Conservation (phyloP, 106 monocot genomes). For the Gastrodia elata region DNA sequence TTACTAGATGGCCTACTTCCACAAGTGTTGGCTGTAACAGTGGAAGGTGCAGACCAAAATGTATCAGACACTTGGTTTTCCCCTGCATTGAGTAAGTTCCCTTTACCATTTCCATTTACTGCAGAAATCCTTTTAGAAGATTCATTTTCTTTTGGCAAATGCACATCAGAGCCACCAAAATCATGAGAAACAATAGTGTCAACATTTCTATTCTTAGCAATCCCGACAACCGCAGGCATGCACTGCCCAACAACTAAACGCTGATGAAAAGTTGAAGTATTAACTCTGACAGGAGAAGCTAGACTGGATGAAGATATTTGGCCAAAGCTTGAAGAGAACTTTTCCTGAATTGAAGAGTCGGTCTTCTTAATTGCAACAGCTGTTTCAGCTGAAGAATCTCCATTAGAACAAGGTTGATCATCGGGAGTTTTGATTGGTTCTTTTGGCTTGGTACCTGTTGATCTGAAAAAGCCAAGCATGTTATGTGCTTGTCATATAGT, state of each 20-base stretch:
- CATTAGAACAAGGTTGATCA: neutral
- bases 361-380: neutral
- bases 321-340: neutral
- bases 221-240: constrained; percentile 7
- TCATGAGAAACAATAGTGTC: constrained; percentile 11
- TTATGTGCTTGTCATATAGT: neutral
- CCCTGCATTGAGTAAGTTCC: constrained; percentile 13
- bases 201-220: constrained; percentile 10
- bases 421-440: constrained; percentile 6
- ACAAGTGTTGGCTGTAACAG: constrained; percentile 1
- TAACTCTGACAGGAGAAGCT: constrained; percentile 8
- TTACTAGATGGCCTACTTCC: constrained; percentile 25
- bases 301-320: neutral
- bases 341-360: neutral
- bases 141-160: neutral
- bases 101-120: constrained; percentile 3
- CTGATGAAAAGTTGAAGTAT: constrained; percentile 7
- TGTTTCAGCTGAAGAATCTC: constrained; percentile 1
- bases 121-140: neutral
- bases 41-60: constrained; percentile 6
- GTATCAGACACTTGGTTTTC: constrained; percentile 6
- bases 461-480: constrained; percentile 3
- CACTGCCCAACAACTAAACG: constrained; percentile 4
- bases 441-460: neutral
- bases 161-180: constrained; percentile 10